Conservation (phyloP, 1,284 basidiomycete species). For the Puccinia polysora region DNA sequence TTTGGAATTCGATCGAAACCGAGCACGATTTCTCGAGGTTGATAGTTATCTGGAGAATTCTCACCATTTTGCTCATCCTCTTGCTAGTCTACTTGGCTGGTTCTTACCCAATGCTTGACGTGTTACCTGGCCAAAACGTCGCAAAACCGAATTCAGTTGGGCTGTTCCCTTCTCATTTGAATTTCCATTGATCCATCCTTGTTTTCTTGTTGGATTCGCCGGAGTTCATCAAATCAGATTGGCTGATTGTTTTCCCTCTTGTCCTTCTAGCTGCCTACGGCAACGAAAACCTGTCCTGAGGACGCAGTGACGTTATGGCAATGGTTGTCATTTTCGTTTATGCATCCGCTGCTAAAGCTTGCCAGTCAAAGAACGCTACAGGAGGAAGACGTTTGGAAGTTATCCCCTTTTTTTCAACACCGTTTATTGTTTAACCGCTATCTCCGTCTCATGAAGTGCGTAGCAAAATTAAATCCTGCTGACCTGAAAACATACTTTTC, state of each 20-base stretch:
- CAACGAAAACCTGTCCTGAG: slow-evolving; percentile 53
- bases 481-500: background rate
- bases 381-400: slow-evolving; percentile 40
- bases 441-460: slow-evolving; percentile 13
- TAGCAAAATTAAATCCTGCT: background rate
- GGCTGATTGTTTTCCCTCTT: background rate
- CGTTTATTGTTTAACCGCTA: slow-evolving; percentile 12
- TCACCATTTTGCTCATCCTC: slow-evolving; percentile 1
- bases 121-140: slow-evolving; percentile 23
- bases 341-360: slow-evolving; percentile 50
- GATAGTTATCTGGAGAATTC: slow-evolving; percentile 5
- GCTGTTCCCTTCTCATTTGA: background rate
- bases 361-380: slow-evolving; percentile 47
- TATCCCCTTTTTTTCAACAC: slow-evolving; percentile 43
- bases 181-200: background rate
- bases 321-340: slow-evolving; percentile 38
- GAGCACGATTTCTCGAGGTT: background rate
- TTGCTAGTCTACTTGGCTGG: slow-evolving; percentile 21
- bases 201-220: background rate
- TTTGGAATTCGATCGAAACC: background rate
- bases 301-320: slow-evolving; percentile 32
- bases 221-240: background rate
- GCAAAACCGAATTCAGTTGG: slow-evolving; percentile 38
- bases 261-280: slow-evolving; percentile 16
- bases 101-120: slow-evolving; percentile 27